Base-by-base conservation (phyloP, 1,284 basidiomycete species). In the Rhodotorula sp. region DNA sequence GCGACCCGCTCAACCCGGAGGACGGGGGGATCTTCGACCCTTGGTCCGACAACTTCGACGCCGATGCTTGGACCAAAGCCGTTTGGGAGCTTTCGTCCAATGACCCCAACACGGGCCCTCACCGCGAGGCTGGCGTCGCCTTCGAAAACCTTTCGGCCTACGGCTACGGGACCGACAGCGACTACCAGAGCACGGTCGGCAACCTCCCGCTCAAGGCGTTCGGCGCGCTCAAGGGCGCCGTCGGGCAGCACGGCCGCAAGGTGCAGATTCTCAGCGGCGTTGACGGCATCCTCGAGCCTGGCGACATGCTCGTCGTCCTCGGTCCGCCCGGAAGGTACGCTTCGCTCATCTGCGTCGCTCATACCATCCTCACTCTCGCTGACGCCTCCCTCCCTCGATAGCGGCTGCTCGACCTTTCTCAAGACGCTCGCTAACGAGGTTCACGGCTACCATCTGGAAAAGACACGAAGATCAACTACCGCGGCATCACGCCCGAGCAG, bases 401-500 rank as follows among this genome's bases (percentile, higher is more conserved):
- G 82, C 88, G 82, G 89, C 84, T 92, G 91, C 77, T 78, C 88
- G 68, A 82, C 86, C 0, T 81, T 82, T 56, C 79, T 87, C 74
- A 82, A 87, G 79, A 83, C 85, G 25, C 84, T 88, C 71, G 83
- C 85, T 1, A 85, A 85, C 44, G 84, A 87, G 77, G 85, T 82
- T 66, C 82, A 85, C 75, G 84, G 84, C 27, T 82, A 84, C 71
- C 82, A 80, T 71, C 77, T 85, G 64, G 79, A 80, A 44, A 83
- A 8, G 77, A 79, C 3, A 67, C 79, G 8, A 75, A 81, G 61
- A 66, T 82, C 70, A 82, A 82, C 73, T 82, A 83, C 70, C 80
- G 81, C 73, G 82, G 82, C 72, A 80, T 83, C 74, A 78, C 79
- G 1, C 78, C 80, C 54, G 79, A 82, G 75, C 74, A 80, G 68